Evolutionary conservation across 345 rosid species (phyloP).

Genomic region (Bruguiera gymnorhiza): DNA sequence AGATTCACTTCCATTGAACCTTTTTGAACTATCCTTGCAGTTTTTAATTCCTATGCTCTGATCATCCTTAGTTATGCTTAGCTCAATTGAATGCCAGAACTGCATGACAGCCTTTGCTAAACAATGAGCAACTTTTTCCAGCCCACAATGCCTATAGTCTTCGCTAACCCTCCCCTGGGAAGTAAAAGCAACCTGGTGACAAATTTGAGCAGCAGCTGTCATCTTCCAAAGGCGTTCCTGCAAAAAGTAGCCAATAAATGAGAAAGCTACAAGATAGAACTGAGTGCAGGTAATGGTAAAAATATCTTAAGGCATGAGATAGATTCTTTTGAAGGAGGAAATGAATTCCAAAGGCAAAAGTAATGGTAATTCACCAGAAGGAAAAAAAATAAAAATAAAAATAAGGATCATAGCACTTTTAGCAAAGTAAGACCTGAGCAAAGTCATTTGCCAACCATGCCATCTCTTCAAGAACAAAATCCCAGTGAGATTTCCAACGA

Average conservation of each 20-base stretch:
- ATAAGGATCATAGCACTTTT: constrained; percentile 16
- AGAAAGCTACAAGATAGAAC: not conserved
- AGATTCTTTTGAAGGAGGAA: not conserved
- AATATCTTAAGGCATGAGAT: not conserved
- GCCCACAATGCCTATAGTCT: constrained; percentile 45
- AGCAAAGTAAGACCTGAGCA: constrained; percentile 67
- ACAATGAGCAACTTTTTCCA: constrained; percentile 56
- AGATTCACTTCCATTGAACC: constrained; percentile 28
- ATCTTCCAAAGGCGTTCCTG: constrained; percentile 99
- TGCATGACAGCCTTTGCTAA: constrained; percentile 80
- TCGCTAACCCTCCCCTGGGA: constrained; percentile 58
- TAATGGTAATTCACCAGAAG: not conserved
- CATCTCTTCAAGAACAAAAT: constrained; percentile 99
- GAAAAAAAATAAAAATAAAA: not conserved
- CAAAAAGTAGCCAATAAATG: constrained; percentile 12
- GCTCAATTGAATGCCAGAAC: constrained; percentile 78
- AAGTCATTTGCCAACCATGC: constrained; percentile 98
- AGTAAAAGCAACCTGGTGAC: constrained; percentile 62
- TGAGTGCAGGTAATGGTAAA: not conserved
- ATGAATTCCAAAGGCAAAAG: not conserved
- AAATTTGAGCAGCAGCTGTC: constrained; percentile 93
- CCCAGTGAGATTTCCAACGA: constrained; percentile 76
- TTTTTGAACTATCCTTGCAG: constrained; percentile 22
- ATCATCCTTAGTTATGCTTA: constrained; percentile 37
- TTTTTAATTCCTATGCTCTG: constrained; percentile 27